phyloP scores from a whole-genome alignment of 1,284 basidiomycete genomes.

The Anthracocystis walkeri region DNA sequence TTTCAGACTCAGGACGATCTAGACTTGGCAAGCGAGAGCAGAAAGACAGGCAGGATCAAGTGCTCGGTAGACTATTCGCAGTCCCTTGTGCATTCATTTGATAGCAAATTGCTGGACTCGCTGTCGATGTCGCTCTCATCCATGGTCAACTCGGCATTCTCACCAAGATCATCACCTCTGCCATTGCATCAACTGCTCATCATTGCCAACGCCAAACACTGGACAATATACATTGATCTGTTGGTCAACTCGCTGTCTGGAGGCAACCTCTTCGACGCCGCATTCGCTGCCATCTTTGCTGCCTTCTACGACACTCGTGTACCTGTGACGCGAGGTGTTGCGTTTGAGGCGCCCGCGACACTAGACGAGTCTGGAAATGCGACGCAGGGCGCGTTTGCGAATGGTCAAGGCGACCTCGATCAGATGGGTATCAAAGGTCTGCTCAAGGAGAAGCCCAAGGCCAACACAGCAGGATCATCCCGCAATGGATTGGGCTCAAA shows the following conservation, averaged over 20 bases:
- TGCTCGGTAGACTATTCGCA: slow-evolving; percentile 57
- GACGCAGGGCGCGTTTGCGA: slow-evolving; percentile 37
- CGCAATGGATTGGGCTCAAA: slow-evolving; percentile 8
- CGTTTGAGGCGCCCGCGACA: slow-evolving; percentile 53
- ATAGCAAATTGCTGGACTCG: slow-evolving; percentile 40
- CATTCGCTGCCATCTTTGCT: slow-evolving; percentile 59
- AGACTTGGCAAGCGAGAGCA: slow-evolving; percentile 36
- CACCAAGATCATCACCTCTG: slow-evolving; percentile 46
- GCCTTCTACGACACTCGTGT: slow-evolving; percentile 61
- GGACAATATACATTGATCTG: slow-evolving; percentile 62
- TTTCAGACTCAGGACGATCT: slow-evolving; percentile 47
- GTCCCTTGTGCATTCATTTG: slow-evolving; percentile 45
- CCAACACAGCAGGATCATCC: slow-evolving; percentile 7
- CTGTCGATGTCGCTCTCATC: slow-evolving; percentile 43
- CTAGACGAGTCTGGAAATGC: slow-evolving; percentile 41
- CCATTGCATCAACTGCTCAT: slow-evolving; percentile 54
- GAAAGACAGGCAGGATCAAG: slow-evolving; percentile 45
- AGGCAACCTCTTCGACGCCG: slow-evolving; percentile 62
- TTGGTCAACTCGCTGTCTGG: slow-evolving; percentile 60
- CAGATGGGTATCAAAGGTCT: slow-evolving; percentile 58
- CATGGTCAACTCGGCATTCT: slow-evolving; percentile 49
- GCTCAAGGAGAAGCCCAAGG: slow-evolving; percentile 51
- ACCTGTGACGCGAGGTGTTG: slow-evolving; percentile 55
- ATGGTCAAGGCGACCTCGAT: slow-evolving; percentile 42
- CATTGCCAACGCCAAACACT: slow-evolving; percentile 59